Conservation (phyloP, 2,329 filamentous ascomycete genomes). For the Biscogniauxia sp. region DNA sequence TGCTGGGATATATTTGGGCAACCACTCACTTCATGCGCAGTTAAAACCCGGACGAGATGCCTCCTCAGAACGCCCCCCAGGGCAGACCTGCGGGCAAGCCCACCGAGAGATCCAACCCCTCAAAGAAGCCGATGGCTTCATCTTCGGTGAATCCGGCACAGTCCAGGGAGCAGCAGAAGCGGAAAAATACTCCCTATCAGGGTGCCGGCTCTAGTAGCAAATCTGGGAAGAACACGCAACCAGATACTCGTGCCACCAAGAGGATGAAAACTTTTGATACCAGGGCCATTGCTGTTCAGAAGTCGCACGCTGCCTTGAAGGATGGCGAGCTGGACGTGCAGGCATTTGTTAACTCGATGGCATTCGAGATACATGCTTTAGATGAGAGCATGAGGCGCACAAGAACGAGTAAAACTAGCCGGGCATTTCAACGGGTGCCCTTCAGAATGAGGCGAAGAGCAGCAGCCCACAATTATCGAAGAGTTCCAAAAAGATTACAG, state of each 20-base stretch:
- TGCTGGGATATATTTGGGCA: background rate
- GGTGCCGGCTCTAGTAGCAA: slow-evolving; percentile 22
- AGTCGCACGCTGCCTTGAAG: slow-evolving; percentile 49
- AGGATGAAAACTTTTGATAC: slow-evolving; percentile 47
- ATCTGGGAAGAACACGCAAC: slow-evolving; percentile 25
- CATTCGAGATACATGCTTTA: slow-evolving; percentile 85
- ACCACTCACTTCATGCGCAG: background rate
- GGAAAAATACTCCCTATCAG: slow-evolving; percentile 24
- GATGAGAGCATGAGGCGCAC: slow-evolving; percentile 78
- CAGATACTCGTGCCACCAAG: slow-evolving; percentile 35
- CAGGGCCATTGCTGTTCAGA: slow-evolving; percentile 50
- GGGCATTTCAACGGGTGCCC: slow-evolving; percentile 90
- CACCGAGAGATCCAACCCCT: slow-evolving; percentile 5
- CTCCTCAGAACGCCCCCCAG: slow-evolving; percentile 17
- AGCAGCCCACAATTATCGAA: slow-evolving; percentile 91
- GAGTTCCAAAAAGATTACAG: slow-evolving; percentile 76
- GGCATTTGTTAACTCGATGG: slow-evolving; percentile 78
- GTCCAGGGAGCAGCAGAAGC: slow-evolving; percentile 20
- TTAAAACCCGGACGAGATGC: slow-evolving; percentile 14
- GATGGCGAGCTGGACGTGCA: slow-evolving; percentile 83
- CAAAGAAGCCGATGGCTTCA: slow-evolving; percentile 6
- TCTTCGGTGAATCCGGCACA: slow-evolving; percentile 7
- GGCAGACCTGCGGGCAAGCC: slow-evolving; percentile 12
- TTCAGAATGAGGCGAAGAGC: slow-evolving; percentile 80
- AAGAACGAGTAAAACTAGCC: slow-evolving; percentile 58